Base-by-base conservation (phyloP, 352 stramenopile species). In the Phytopythium montanum region DNA sequence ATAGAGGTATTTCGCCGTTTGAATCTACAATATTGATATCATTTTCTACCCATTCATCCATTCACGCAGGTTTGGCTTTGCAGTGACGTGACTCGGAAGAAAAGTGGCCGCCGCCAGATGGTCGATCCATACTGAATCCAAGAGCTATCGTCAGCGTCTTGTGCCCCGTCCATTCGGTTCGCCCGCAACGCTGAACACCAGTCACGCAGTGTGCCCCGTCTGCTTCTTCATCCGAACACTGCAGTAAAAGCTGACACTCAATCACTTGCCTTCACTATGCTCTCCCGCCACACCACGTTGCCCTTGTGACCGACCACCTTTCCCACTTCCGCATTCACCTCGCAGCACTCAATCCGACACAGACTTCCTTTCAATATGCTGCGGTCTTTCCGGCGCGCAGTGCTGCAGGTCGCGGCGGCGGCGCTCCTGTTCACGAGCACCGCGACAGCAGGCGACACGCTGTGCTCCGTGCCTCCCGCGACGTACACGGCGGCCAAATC, bases 381-480 rank as follows among this genome's bases (percentile, higher is more conserved):
- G 52, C 52, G 52, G 19, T 57, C 38, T 4, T 45, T 57, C 33
- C 23, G 18, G 33, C 23, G n/a, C 8, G 48, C 48, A 18, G 14
- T 54, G 48, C 6, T 28, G 48, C 48, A 50, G 44, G 19, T 56
- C 50, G 31, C 36, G 21, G 52, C 52, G n/a, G 33, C 18, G 19
- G 33, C 52, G 33, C 52, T 57, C 52, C 12, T 57, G 34, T 21
- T 28, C 52, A 33, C 54, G 26, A 36, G 42, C 5, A 46, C 33
- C 1, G 34, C 21, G 33, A 26, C 57, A 52, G 72, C 65, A 28
- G 69, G 59, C 38, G 72, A 88, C 33, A 66, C 64, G 33, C 71
- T 89, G 45, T 87, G 75, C 58, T 85, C 80, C 0, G 60, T 88
- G 9, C 56, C 72, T 14, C 76, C 79, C 0, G 39, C 59, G 34